phyloP scores from a whole-genome alignment of 441 rosid genomes.

The Eruca vesicaria region DNA sequence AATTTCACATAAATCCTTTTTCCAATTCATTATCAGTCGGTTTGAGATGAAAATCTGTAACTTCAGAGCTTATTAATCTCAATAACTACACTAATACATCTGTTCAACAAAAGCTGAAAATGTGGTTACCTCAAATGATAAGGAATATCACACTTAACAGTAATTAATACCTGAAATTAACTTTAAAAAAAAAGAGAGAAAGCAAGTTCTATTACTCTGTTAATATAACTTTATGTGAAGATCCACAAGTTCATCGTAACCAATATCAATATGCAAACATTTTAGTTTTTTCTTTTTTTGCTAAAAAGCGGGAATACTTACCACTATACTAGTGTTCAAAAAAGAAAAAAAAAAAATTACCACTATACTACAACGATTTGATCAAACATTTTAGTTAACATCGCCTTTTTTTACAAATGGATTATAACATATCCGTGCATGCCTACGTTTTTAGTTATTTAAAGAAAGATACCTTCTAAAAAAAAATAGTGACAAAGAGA shows the following conservation, averaged over 20 bases:
- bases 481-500: background rate
- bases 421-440: slow-evolving; percentile 26
- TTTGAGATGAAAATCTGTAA: background rate
- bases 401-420: slow-evolving; percentile 15
- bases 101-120: background rate
- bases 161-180: background rate
- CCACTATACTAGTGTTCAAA: no score
- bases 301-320: no score
- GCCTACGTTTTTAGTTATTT: slow-evolving; percentile 25
- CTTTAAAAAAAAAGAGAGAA: background rate
- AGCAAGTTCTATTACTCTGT: background rate
- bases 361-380: no score
- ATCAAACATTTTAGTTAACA: background rate
- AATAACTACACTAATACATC: background rate
- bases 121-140: slow-evolving; percentile 4
- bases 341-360: no score
- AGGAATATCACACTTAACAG: slow-evolving; percentile 2
- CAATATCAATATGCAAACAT: slow-evolving; percentile 21
- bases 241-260: slow-evolving; percentile 3
- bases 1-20: background rate
- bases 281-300: no score
- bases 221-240: slow-evolving; percentile 1
- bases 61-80: background rate
- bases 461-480: slow-evolving; percentile 11
- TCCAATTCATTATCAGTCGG: background rate